These are phyloP conservation scores for Cystofilobasidium capitatum DNA, from an alignment of 768 basidiomycete genomes.

Conservation along the genomic window DNA sequence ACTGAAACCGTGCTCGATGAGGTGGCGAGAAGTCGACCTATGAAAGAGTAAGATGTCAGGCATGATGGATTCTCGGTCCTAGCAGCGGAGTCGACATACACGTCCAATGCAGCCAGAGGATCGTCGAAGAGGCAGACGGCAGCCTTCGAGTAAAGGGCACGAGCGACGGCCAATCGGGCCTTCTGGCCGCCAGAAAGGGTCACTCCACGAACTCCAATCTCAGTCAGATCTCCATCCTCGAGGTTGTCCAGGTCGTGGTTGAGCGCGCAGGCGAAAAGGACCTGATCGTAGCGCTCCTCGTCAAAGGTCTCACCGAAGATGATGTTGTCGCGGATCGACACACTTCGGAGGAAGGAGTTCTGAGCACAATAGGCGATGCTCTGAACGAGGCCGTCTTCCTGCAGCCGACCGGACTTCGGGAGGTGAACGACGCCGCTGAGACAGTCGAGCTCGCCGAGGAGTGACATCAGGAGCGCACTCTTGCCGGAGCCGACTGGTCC, in stretches of 20 bases:
- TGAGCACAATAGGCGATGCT: conserved; percentile 19
- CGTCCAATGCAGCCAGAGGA: conserved; percentile 60
- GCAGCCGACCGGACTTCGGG: conserved; percentile 10
- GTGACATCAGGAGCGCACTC: conserved; percentile 45
- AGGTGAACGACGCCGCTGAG: conserved; percentile 11
- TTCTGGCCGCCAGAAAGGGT: conserved; percentile 47
- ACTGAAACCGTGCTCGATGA: conserved; percentile 32
- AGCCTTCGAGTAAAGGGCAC: conserved; percentile 66
- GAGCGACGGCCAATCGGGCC: conserved; percentile 63
- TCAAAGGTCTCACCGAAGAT: conserved; percentile 9
- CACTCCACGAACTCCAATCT: conserved; percentile 26
- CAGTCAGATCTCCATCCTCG: conserved; percentile 31
- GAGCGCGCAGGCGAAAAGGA: conserved; percentile 21
- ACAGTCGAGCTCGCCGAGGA: conserved; percentile 52
- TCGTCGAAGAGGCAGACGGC: conserved; percentile 59
- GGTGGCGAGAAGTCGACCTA: conserved; percentile 8
- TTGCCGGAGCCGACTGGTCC: conserved; percentile 65
- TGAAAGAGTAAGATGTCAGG: too few species aligned
- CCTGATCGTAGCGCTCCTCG: conserved; percentile 9
- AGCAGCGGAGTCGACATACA: too few species aligned
- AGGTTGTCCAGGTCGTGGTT: conserved; percentile 27
- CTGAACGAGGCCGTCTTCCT: background rate
- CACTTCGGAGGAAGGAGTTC: conserved; percentile 18
- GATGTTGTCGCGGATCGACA: conserved; percentile 18
- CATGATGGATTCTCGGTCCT: too few species aligned